These are phyloP conservation scores for Coniella vitis DNA, from an alignment of 2,329 filamentous ascomycete species.

Conservation along the genomic window DNA sequence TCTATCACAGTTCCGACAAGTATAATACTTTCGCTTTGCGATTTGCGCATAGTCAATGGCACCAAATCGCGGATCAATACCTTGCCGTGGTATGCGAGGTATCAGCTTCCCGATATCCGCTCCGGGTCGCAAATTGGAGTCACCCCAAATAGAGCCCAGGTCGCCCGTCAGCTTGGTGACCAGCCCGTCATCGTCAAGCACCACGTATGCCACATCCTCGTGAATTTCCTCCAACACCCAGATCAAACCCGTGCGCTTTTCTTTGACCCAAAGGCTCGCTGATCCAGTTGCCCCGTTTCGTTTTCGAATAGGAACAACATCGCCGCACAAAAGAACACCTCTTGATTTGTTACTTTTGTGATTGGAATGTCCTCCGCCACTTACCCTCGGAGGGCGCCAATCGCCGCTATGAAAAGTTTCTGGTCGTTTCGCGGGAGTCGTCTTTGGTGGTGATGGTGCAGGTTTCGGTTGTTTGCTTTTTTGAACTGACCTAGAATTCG, in stretches of 20 bases:
- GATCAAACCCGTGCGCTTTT: slow-evolving; percentile 87
- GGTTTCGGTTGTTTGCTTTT: not conserved
- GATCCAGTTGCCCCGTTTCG: slow-evolving; percentile 87
- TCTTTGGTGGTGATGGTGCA: slow-evolving; percentile 39
- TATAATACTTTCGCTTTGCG: slow-evolving; percentile 69
- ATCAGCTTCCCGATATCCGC: slow-evolving; percentile 73
- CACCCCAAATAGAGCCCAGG: slow-evolving; percentile 81
- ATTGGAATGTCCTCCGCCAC: slow-evolving; percentile 38
- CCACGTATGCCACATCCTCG: slow-evolving; percentile 78
- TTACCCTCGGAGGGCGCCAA: slow-evolving; percentile 46
- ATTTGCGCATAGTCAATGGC: slow-evolving; percentile 75
- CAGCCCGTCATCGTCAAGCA: slow-evolving; percentile 69
- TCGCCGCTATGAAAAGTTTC: slow-evolving; percentile 57
- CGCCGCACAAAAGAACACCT: slow-evolving; percentile 87
- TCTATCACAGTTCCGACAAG: slow-evolving; percentile 68
- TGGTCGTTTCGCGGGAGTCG: slow-evolving; percentile 45
- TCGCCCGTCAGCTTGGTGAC: slow-evolving; percentile 67
- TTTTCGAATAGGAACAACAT: slow-evolving; percentile 97
- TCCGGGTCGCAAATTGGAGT: slow-evolving; percentile 57
- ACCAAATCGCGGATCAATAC: slow-evolving; percentile 61
- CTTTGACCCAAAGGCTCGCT: slow-evolving; percentile 96
- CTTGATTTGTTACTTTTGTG: slow-evolving; percentile 59
- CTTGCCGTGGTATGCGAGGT: slow-evolving; percentile 72
- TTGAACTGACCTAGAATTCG: slow-evolving; percentile 49
- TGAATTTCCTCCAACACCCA: slow-evolving; percentile 98